Conservation (phyloP, 495 filamentous ascomycete genomes). For the Xylaria scruposa region DNA sequence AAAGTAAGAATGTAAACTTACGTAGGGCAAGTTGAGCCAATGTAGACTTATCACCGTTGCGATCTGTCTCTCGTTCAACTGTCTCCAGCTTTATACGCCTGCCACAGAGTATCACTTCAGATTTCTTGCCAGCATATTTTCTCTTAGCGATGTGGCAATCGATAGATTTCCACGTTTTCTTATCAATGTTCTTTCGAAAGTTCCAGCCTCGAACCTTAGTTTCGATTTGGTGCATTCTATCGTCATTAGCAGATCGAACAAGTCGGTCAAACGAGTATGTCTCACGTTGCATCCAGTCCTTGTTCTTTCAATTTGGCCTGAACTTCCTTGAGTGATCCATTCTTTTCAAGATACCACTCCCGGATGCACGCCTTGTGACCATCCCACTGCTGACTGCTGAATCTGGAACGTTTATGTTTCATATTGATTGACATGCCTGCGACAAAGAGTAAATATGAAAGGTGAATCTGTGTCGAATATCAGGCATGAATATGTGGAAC, state of each 20-base stretch:
- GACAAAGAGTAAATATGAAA: too few relatives aligned
- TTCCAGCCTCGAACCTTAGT: neutral
- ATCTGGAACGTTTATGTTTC: neutral
- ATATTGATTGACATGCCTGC: neutral
- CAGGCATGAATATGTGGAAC: neutral
- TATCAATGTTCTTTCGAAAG: constrained; percentile 2
- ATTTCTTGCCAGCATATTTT: neutral
- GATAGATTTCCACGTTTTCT: constrained; percentile 2
- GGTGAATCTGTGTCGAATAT: neutral
- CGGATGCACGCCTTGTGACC: constrained; percentile 6
- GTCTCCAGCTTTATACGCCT: constrained; percentile 9
- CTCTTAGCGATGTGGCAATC: neutral
- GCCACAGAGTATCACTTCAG: constrained; percentile 11
- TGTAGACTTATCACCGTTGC: neutral
- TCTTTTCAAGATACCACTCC: neutral
- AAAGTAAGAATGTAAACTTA: neutral
- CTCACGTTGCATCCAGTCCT: constrained; percentile 3
- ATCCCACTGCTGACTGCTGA: constrained; percentile 1
- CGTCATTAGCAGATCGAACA: constrained; percentile 5
- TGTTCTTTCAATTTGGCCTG: neutral
- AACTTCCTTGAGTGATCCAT: neutral
- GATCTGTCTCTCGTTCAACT: neutral
- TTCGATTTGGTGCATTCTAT: constrained; percentile 3
- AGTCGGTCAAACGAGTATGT: neutral
- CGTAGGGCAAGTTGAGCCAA: neutral